Evolutionary conservation across 2,329 filamentous ascomycete genomes (phyloP).

Genomic region (Aureobasidium sp.): DNA sequence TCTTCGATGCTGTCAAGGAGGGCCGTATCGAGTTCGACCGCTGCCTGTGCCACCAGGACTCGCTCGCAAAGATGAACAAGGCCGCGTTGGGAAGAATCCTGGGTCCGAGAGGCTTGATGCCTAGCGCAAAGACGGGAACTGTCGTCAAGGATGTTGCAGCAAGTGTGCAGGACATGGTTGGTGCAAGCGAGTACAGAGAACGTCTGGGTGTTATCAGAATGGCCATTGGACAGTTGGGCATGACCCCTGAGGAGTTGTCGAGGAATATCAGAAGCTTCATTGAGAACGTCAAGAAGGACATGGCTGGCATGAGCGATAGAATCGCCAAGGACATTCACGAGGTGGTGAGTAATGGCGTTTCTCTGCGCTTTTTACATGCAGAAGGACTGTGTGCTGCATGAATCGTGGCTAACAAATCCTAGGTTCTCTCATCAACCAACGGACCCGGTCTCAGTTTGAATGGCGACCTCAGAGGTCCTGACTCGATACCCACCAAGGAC

Average conservation of each 20-base stretch:
- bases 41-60: slow-evolving; percentile 77
- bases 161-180: slow-evolving; percentile 75
- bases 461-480: slow-evolving; percentile 63
- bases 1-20: slow-evolving; percentile 71
- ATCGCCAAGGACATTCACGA: slow-evolving; percentile 67
- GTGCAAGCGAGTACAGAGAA: slow-evolving; percentile 82
- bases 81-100: slow-evolving; percentile 72
- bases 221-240: slow-evolving; percentile 84
- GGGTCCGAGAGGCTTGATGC: slow-evolving; percentile 89
- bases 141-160: slow-evolving; percentile 72
- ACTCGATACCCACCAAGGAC: slow-evolving; percentile 43
- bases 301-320: slow-evolving; percentile 56
- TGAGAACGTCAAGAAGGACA: slow-evolving; percentile 69
- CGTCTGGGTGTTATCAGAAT: slow-evolving; percentile 75
- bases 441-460: slow-evolving; percentile 81
- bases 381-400: not conserved
- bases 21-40: slow-evolving; percentile 82
- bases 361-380: slow-evolving; percentile 33
- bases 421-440: slow-evolving; percentile 79
- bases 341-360: slow-evolving; percentile 43
- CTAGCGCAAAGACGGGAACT: slow-evolving; percentile 77
- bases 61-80: slow-evolving; percentile 71
- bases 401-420: not conserved
- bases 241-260: slow-evolving; percentile 78
- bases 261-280: slow-evolving; percentile 77